Evolutionary conservation across 179 eudicot species (phyloP), one percentile per base, ranked within the genome.

Genomic region (Silene vulgaris): DNA sequence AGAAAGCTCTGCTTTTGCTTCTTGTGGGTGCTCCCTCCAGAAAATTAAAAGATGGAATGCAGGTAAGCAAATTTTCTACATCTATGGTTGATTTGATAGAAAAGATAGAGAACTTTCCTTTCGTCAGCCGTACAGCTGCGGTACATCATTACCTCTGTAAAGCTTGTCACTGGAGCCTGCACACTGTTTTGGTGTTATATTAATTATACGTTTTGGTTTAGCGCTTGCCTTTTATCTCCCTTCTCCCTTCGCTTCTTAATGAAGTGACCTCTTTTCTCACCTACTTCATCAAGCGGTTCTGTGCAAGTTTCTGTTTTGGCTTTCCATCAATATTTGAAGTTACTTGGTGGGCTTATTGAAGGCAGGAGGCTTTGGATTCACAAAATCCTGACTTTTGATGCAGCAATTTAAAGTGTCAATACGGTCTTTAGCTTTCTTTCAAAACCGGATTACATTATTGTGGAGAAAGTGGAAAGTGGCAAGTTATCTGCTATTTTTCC

Each of bases 11-110:
- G 74, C 89, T 95, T 74, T 89, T 95, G 75, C 97, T 95, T 52
- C 92, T 95, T 74, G 97, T 90, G 57, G 99, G 99, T 62, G 99
- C 99, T 84, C 99, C 99, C 80, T 93, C 90, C 74, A 81, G 95
- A 72, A 92, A 85, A 73, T 74, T 95, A 75, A 95, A 92, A 82
- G 99, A 95, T 74, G 99, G 99, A 81, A 95, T 95, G 99, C 91
- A 89, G 89, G 99, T 95, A 86, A 75, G 43, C 17, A 69, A 68
- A 48, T 43, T 8, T 23, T 2, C 12, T 7, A 19, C 20, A 50
- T 43, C 40, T 35, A 30, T 66, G 65, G 14, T 20, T 54, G 67
- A 56, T 78, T 28, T 26, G 65, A 57, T 56, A 5, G 8, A 66
- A 21, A 35, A 65, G 5, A 3, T 7, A 54, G 7, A 54, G 0